Conservation (phyloP, 2,329 filamentous ascomycete species). For the Graphilbum fragrans region DNA sequence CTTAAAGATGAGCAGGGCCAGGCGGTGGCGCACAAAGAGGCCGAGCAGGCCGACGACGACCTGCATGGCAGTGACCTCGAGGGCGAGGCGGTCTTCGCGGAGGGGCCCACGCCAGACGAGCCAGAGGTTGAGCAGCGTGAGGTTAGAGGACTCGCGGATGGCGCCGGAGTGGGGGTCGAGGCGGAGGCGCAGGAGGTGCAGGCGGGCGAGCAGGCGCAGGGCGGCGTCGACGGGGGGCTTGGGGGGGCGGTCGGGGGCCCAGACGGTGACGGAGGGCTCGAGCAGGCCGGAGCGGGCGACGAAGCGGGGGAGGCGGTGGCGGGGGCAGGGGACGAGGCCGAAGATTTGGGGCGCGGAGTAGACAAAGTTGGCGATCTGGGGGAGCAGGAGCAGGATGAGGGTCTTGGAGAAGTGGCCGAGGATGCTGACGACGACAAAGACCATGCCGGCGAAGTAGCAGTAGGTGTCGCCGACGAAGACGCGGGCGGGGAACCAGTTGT, state of each 20-base stretch:
- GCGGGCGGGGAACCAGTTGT: slow-evolving; percentile 92
- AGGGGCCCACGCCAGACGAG: slow-evolving; percentile 88
- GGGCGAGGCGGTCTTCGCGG: slow-evolving; percentile 71
- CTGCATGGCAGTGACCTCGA: slow-evolving; percentile 74
- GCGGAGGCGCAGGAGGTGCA: slow-evolving; percentile 57
- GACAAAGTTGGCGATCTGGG: slow-evolving; percentile 92
- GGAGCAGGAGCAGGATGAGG: slow-evolving; percentile 75
- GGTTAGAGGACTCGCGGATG: slow-evolving; percentile 73
- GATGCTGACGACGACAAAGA: slow-evolving; percentile 94
- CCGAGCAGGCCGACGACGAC: slow-evolving; percentile 64
- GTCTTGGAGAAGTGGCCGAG: slow-evolving; percentile 98
- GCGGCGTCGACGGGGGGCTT: slow-evolving; percentile 45
- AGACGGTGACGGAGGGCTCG: slow-evolving; percentile 75
- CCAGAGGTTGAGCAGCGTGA: slow-evolving; percentile 94
- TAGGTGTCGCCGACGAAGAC: slow-evolving; percentile 98
- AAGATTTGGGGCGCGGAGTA: slow-evolving; percentile 92
- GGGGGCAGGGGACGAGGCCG: slow-evolving; percentile 77
- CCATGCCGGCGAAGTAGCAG: slow-evolving; percentile 99
- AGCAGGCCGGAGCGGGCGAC: slow-evolving; percentile 74
- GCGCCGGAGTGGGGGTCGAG: slow-evolving; percentile 55
- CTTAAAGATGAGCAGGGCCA: slow-evolving; percentile 81
- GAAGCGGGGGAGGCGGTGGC: slow-evolving; percentile 83
- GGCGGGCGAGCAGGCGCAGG: slow-evolving; percentile 55
- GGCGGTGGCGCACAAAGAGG: slow-evolving; percentile 71
- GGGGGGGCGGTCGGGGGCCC: slow-evolving; percentile 56